Conservation (phyloP, 805 yeast species). For the Zygosaccharomyces rouxii region DNA sequence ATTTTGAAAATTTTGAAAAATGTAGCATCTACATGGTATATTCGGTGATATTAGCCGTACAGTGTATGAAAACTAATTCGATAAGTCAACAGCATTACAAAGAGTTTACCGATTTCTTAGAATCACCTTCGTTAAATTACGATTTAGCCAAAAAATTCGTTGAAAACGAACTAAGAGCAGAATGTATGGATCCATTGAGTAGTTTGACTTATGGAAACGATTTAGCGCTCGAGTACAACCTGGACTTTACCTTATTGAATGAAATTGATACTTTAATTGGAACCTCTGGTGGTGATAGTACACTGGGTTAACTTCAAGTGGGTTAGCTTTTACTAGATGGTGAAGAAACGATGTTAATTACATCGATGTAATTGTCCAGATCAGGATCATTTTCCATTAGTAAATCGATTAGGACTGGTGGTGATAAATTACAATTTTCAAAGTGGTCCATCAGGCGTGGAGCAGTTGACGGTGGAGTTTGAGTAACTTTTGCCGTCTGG, state of each 20-base stretch:
- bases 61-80: constrained; percentile 27
- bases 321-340: neutral
- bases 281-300: neutral
- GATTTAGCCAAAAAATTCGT: constrained; percentile 29
- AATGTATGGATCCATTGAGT: constrained; percentile 26
- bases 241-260: constrained; percentile 30
- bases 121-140: constrained; percentile 23
- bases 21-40: constrained; percentile 30
- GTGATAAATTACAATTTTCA: constrained; percentile 4
- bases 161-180: constrained; percentile 21
- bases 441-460: neutral
- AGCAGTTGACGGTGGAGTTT: neutral
- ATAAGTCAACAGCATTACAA: constrained; percentile 15
- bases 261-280: constrained; percentile 31
- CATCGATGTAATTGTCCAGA: constrained; percentile 6
- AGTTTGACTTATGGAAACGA: constrained; percentile 29
- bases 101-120: constrained; percentile 21
- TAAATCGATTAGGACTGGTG: constrained; percentile 11
- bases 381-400: constrained; percentile 11
- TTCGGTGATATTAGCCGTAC: constrained; percentile 26
- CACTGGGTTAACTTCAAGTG: neutral
- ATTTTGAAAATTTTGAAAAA: constrained; percentile 21
- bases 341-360: neutral
- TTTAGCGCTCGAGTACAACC: constrained; percentile 31
- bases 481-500: neutral